These are phyloP conservation scores for Tuber brumale DNA, from an alignment of 495 filamentous ascomycete genomes.

Conservation along the genomic window DNA sequence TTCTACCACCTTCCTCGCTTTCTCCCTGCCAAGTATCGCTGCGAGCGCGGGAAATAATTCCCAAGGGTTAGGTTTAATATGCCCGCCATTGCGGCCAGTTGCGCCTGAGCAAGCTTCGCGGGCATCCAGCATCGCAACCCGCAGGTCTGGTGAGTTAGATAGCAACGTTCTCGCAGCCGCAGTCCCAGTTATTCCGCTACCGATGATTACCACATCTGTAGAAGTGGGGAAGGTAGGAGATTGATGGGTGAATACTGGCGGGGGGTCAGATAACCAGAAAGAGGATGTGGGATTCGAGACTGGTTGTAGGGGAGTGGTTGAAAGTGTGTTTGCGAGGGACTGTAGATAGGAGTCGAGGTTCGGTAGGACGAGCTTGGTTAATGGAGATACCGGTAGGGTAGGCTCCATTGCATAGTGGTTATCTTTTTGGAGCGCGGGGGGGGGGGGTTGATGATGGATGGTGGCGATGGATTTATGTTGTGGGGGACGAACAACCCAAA, in stretches of 20 bases:
- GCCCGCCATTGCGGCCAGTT: conserved; percentile 45
- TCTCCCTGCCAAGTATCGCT: conserved; percentile 31
- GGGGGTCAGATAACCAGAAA: conserved; percentile 55
- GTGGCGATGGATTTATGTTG: background rate
- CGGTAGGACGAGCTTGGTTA: background rate
- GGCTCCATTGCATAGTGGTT: background rate
- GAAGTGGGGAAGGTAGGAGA: conserved; percentile 46
- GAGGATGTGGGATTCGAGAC: conserved; percentile 50
- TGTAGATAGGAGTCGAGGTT: background rate
- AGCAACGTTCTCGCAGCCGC: conserved; percentile 52
- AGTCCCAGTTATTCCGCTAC: conserved; percentile 58
- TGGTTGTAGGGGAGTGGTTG: conserved; percentile 42
- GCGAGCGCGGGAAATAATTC: conserved; percentile 39
- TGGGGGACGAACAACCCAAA: background rate
- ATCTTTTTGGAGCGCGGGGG: background rate
- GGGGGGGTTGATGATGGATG: background rate
- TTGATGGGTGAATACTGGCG: conserved; percentile 47
- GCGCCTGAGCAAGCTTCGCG: conserved; percentile 44
- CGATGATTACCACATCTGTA: conserved; percentile 55
- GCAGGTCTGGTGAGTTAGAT: conserved; percentile 12
- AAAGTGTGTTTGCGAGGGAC: background rate
- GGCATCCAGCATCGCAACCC: conserved; percentile 45
- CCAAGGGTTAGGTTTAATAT: conserved; percentile 45
- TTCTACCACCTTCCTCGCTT: conserved; percentile 39
- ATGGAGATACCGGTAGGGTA: background rate